Evolutionary conservation across 2,329 filamentous ascomycete genomes (phyloP).

Genomic region (Diaporthe sp.): DNA sequence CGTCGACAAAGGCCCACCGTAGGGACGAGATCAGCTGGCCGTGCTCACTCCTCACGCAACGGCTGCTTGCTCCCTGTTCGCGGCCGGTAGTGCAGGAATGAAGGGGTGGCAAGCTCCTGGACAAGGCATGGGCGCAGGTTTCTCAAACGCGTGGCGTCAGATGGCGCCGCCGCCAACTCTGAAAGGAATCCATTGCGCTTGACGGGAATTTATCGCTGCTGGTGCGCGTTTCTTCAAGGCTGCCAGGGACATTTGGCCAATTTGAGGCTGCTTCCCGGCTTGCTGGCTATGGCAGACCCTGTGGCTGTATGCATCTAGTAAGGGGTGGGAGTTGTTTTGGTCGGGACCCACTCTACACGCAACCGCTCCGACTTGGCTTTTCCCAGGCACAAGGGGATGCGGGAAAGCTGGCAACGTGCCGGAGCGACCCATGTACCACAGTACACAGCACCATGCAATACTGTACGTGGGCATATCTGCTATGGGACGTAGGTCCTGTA

Average conservation of each 20-base stretch:
- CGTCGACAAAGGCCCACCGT: constrained; percentile 1
- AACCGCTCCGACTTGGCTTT: constrained; percentile 34
- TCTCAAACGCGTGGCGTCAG: constrained; percentile 39
- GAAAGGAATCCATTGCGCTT: constrained; percentile 29
- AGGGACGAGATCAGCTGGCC: background rate
- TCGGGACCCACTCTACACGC: constrained; percentile 31
- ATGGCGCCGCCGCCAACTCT: constrained; percentile 32
- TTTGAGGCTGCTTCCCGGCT: constrained; percentile 36
- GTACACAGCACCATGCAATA: constrained; percentile 11
- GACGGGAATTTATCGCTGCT: constrained; percentile 16
- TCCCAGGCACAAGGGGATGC: constrained; percentile 19
- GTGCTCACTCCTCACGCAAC: constrained; percentile 18
- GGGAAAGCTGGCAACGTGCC: constrained; percentile 31
- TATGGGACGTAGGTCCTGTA: constrained; percentile 1
- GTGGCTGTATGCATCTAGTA: constrained; percentile 29
- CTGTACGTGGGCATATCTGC: constrained; percentile 13
- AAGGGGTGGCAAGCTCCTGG: constrained; percentile 26
- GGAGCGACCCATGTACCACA: constrained; percentile 13
- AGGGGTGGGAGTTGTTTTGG: constrained; percentile 32
- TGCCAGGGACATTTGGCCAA: constrained; percentile 33
- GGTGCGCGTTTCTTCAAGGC: constrained; percentile 12
- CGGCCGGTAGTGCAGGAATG: constrained; percentile 20
- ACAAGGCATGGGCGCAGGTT: constrained; percentile 28
- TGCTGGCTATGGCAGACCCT: constrained; percentile 23
- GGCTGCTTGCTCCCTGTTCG: constrained; percentile 31